Percentiles rank a stretch among this genome's conserved stretches.
Conservation (phyloP, 495 filamentous ascomycete genomes). For the Lentithecium fluviatile region DNA sequence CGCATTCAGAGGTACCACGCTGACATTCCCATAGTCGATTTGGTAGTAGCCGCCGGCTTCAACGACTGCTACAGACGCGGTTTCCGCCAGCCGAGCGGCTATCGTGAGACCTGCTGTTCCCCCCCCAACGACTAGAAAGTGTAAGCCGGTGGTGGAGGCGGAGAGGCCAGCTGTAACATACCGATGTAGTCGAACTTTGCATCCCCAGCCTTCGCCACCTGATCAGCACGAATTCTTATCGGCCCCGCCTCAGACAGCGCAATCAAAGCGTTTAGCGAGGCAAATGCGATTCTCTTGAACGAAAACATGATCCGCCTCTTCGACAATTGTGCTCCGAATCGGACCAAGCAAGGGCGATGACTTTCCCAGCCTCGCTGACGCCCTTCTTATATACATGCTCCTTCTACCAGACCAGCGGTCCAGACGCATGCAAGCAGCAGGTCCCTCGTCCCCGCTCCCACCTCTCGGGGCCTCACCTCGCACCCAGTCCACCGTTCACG, state of each 20-base stretch:
- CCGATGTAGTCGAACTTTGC: conserved; percentile 42
- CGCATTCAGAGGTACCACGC: conserved; percentile 36
- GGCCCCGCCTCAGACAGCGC: not conserved
- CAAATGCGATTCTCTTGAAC: not conserved
- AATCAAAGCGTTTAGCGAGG: not conserved
- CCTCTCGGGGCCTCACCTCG: too few relatives aligned
- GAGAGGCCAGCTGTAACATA: not conserved
- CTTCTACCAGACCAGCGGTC: too few relatives aligned
- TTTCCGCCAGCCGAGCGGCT: conserved; percentile 50
- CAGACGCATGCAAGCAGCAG: too few relatives aligned
- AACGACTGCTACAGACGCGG: conserved; percentile 49
- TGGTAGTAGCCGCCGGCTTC: conserved; percentile 62
- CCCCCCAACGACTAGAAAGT: conserved; percentile 50
- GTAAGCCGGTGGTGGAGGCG: too few relatives aligned
- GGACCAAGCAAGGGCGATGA: too few relatives aligned
- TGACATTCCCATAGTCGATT: conserved; percentile 47
- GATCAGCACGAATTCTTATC: not conserved
- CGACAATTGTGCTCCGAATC: too few relatives aligned
- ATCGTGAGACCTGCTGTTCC: conserved; percentile 54
- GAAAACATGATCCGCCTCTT: conserved; percentile 1
- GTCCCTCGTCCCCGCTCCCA: too few relatives aligned
- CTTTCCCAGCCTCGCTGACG: too few relatives aligned
- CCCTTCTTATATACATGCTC: too few relatives aligned
- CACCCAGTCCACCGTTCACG: too few relatives aligned
- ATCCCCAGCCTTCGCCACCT: conserved; percentile 11